Evolutionary conservation across 1,139 yeast species (phyloP).

Genomic region (Candida freyschussii): DNA sequence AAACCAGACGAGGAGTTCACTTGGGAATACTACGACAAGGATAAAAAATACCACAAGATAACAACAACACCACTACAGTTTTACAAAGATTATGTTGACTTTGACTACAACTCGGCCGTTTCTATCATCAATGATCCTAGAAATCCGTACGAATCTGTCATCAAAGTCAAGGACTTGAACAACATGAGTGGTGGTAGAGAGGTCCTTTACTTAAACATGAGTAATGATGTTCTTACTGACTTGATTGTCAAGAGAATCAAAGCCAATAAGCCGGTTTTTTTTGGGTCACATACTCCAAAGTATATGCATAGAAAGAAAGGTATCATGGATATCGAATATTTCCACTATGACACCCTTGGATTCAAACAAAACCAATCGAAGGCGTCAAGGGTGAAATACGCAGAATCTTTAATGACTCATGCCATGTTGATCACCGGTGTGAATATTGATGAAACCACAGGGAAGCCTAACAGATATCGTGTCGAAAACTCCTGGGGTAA

Average conservation of each 20-base stretch:
- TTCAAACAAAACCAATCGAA: constrained; percentile 52
- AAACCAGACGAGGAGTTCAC: constrained; percentile 56
- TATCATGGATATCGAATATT: constrained; percentile 60
- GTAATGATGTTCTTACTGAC: constrained; percentile 48
- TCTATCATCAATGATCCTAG: constrained; percentile 78
- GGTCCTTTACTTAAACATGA: constrained; percentile 64
- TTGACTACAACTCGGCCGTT: constrained; percentile 49
- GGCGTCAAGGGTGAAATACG: constrained; percentile 50
- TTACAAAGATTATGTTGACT: constrained; percentile 42
- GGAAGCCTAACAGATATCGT: constrained; percentile 66
- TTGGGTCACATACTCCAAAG: constrained; percentile 79
- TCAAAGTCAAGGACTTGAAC: constrained; percentile 67
- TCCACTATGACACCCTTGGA: constrained; percentile 53
- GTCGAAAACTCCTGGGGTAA: constrained; percentile 87
- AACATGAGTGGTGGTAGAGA: constrained; percentile 64
- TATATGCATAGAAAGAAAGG: constrained; percentile 50
- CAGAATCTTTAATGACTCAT: constrained; percentile 72
- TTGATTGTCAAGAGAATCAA: constrained; percentile 62
- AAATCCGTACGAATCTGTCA: constrained; percentile 54
- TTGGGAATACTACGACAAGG: constrained; percentile 74
- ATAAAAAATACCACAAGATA: constrained; percentile 47
- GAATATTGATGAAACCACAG: constrained; percentile 54
- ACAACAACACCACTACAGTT: constrained; percentile 60
- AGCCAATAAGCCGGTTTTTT: constrained; percentile 69
- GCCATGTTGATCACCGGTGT: constrained; percentile 80